A percentile compares a stretch with the other conserved stretches of the same genome.
These are phyloP conservation scores for Biscutella auriculata DNA, from an alignment of 441 rosid species.

Conservation along the genomic window DNA sequence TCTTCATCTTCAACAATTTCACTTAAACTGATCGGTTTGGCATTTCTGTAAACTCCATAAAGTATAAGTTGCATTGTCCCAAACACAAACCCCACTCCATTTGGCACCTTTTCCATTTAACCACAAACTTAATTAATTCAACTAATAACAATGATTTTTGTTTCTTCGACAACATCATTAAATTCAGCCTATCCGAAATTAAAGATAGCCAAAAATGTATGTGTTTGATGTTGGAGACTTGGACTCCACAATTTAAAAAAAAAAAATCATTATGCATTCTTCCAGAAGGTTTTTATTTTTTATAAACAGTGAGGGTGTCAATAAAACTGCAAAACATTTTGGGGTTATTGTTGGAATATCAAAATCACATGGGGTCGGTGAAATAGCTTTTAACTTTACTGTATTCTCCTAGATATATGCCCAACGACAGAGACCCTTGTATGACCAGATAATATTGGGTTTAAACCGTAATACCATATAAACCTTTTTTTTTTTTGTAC, in stretches of 20 bases:
- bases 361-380: background rate
- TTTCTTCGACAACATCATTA: background rate
- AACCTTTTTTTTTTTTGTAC: too few relatives aligned
- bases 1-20: conserved; percentile 16
- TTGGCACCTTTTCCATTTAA: conserved; percentile 41
- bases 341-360: background rate
- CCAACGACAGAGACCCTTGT: background rate
- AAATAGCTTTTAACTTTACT: background rate
- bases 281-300: background rate
- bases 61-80: conserved; percentile 57
- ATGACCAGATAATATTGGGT: background rate
- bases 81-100: conserved; percentile 54
- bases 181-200: too few relatives aligned
- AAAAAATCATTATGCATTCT: background rate
- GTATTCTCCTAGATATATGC: background rate
- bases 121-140: background rate
- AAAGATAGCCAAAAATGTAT: background rate
- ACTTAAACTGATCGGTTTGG: conserved; percentile 17
- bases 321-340: background rate
- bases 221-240: conserved; percentile 7
- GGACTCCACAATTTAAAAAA: conserved; percentile 14
- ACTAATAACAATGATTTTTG: background rate
- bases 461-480: background rate
- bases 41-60: conserved; percentile 48
- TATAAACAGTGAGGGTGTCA: background rate